A percentile compares a stretch with the other conserved stretches of the same genome.
phyloP scores from a whole-genome alignment of 2,329 filamentous ascomycete species.

The Cercospora nicotianae region DNA sequence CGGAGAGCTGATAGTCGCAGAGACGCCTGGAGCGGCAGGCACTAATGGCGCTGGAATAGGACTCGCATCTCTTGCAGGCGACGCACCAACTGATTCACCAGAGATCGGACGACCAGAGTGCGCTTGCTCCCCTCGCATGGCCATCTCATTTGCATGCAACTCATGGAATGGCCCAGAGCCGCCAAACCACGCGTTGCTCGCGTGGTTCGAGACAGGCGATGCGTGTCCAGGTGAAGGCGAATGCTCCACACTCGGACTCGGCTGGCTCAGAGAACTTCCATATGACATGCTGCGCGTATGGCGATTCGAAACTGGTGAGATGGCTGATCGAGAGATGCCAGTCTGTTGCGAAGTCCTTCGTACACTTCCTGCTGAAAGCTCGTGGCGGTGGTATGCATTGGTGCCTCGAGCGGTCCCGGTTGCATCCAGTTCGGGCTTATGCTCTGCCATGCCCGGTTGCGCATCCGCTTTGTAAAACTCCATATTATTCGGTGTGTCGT shows the following conservation, averaged over 20 bases:
- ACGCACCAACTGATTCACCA: neutral
- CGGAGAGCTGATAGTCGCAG: neutral
- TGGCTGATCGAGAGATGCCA: conserved; percentile 18
- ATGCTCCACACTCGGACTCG: conserved; percentile 7
- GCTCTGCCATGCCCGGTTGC: conserved; percentile 6
- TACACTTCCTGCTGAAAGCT: conserved; percentile 19
- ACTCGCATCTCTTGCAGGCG: neutral
- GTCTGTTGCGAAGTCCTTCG: conserved; percentile 19
- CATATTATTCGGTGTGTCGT: conserved; percentile 12
- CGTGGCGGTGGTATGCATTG: conserved; percentile 16
- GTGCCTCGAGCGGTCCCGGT: conserved; percentile 12
- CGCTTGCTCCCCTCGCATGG: neutral
- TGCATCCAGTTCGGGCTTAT: conserved; percentile 26
- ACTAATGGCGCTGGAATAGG: neutral
- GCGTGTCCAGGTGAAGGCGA: conserved; percentile 11
- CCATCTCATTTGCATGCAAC: conserved; percentile 3
- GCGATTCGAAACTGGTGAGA: conserved; percentile 22
- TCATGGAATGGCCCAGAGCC: neutral
- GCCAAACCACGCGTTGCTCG: neutral
- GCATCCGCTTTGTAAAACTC: conserved; percentile 19
- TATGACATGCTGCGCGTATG: conserved; percentile 16
- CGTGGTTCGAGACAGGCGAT: neutral
- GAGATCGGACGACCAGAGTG: neutral
- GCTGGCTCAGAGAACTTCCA: conserved; percentile 15
- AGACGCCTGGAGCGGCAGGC: neutral